Percentiles rank a stretch among this genome's conserved stretches.
phyloP scores from a whole-genome alignment of 148 eudicot genomes.

The Camellia lanceoleosa region DNA sequence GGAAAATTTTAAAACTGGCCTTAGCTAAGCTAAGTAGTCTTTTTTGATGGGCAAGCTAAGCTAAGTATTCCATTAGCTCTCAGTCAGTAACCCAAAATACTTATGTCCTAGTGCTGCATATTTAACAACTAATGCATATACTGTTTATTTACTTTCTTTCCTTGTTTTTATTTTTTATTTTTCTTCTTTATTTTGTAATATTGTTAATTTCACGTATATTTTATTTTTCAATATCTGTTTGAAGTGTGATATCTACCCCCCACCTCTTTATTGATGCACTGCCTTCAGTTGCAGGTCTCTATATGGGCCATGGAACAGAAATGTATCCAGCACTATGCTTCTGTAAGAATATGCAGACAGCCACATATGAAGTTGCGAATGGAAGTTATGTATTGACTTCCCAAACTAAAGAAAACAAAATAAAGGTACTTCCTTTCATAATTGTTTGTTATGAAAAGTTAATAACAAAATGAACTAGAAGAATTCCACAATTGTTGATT shows the following conservation, averaged over 20 bases:
- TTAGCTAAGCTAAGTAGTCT: not conserved
- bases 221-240: not conserved
- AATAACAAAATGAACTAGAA: too few species aligned
- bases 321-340: constrained; percentile 42
- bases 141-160: not conserved
- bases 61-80: not conserved
- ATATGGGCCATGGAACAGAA: constrained; percentile 29
- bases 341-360: constrained; percentile 65
- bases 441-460: not conserved
- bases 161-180: not conserved
- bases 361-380: constrained; percentile 46
- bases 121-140: not conserved
- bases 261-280: constrained; percentile 1
- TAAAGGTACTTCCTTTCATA: constrained; percentile 32
- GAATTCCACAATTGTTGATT: too few species aligned
- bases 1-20: not conserved
- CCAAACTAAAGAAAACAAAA: constrained; percentile 30
- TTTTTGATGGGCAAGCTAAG: too few species aligned
- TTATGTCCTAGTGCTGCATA: not conserved
- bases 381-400: constrained; percentile 60
- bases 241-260: not conserved
- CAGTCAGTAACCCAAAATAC: not conserved
- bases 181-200: not conserved
- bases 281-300: constrained; percentile 32
- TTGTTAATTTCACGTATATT: not conserved